Percentiles rank a stretch among this genome's conserved stretches.
Conservation (phyloP, 306 rosid species). For the Cicer yamashitae region DNA sequence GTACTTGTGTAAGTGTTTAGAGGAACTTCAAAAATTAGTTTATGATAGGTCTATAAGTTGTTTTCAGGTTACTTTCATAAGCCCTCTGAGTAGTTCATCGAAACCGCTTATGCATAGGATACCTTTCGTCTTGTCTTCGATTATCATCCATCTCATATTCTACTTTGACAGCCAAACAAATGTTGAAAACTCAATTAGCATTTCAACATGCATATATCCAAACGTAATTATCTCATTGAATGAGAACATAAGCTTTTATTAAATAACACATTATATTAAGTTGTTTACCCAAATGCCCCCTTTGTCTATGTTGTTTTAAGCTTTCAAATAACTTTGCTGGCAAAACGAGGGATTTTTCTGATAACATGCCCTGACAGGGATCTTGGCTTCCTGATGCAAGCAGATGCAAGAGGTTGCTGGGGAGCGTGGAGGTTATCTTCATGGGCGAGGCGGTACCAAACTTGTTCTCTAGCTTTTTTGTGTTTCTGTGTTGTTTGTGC, state of each 20-base stretch:
- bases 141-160: not conserved
- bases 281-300: not conserved
- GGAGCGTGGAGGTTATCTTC: constrained; percentile 99
- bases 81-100: not conserved
- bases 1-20: not conserved
- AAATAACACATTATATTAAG: not conserved
- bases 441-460: constrained; percentile 95
- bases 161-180: not conserved
- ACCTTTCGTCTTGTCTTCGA: not conserved
- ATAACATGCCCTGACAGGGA: constrained; percentile 99
- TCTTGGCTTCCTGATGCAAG: constrained; percentile 78
- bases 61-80: not conserved
- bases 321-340: constrained; percentile 35
- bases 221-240: not conserved
- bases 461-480: constrained; percentile 37
- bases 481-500: constrained; percentile 2
- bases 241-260: not conserved
- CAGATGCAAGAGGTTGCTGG: constrained; percentile 99
- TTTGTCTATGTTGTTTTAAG: constrained; percentile 3
- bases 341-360: constrained; percentile 65
- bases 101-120: not conserved
- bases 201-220: not conserved
- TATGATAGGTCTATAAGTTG: not conserved
- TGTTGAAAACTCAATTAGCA: not conserved
- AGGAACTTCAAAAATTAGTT: not conserved